Conservation (phyloP, 139 green algal genomes). For the Picochlorum costavermella region DNA sequence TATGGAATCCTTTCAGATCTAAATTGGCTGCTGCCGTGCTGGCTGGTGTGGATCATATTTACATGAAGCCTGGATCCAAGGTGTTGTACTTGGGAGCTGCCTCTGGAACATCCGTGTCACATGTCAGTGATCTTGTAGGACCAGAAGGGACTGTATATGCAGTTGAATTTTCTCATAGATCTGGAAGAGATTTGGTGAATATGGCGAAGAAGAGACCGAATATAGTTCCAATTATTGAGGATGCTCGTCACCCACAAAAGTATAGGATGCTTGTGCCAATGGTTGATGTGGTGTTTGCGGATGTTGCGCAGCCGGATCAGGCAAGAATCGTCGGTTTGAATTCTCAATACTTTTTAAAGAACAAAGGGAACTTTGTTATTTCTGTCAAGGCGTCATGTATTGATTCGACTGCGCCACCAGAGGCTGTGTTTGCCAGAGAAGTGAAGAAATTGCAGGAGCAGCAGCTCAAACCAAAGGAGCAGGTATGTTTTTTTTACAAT, state of each 20-base stretch:
- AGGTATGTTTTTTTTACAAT: slow-evolving; percentile 40
- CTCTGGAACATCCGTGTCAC: slow-evolving; percentile 84
- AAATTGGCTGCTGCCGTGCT: slow-evolving; percentile 97
- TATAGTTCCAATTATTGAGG: slow-evolving; percentile 99
- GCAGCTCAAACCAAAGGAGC: slow-evolving; percentile 94
- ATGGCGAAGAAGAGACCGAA: slow-evolving; percentile 99
- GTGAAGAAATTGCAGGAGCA: slow-evolving; percentile 97
- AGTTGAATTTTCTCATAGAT: slow-evolving; percentile 97
- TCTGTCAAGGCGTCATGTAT: slow-evolving; percentile 99
- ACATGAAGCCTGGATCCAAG: slow-evolving; percentile 90
- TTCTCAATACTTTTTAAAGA: slow-evolving; percentile 97
- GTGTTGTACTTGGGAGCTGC: slow-evolving; percentile 96
- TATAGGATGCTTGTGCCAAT: slow-evolving; percentile 99
- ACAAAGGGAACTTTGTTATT: slow-evolving; percentile 96
- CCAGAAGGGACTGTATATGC: slow-evolving; percentile 92
- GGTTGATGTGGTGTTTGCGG: slow-evolving; percentile 98
- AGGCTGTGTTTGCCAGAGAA: slow-evolving; percentile 96
- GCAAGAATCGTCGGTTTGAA: slow-evolving; percentile 97
- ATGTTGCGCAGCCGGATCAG: slow-evolving; percentile 96
- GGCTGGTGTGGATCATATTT: slow-evolving; percentile 97
- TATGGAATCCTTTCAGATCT: slow-evolving; percentile 99
- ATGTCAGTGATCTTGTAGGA: slow-evolving; percentile 89
- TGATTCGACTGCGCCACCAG: slow-evolving; percentile 92
- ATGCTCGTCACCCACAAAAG: slow-evolving; percentile 92
- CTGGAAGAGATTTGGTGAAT: slow-evolving; percentile 95